A percentile compares a stretch with the other conserved stretches of the same genome.
These are phyloP conservation scores for Kappamyces sp. DNA, from an alignment of 192 early-diverging fungal species.

Conservation along the genomic window DNA sequence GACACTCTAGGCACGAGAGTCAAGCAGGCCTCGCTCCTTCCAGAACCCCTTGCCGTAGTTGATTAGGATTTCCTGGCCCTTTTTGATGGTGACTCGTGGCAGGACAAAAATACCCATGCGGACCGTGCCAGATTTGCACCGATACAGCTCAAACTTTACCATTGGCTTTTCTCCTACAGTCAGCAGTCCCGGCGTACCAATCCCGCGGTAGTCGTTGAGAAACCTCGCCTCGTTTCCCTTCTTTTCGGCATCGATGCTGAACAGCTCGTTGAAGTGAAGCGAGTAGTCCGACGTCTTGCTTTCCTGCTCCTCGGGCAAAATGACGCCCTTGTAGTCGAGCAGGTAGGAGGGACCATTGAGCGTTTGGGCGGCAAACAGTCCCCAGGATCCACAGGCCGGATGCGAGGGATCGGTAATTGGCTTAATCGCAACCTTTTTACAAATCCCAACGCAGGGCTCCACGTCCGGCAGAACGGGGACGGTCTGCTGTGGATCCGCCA, in stretches of 20 bases:
- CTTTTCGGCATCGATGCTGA: constrained; percentile 31
- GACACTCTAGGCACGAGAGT: no score
- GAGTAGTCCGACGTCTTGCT: constrained; percentile 12
- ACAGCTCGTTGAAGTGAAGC: not conserved
- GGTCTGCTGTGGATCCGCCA: no score
- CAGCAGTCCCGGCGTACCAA: constrained; percentile 11
- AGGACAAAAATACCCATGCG: constrained; percentile 32
- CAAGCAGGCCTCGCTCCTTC: constrained; percentile 17
- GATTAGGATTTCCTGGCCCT: constrained; percentile 37
- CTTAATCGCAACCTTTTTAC: not conserved
- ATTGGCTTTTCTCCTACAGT: constrained; percentile 27
- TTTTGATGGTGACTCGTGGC: constrained; percentile 14
- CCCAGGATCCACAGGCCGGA: constrained; percentile 9
- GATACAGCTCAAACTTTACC: constrained; percentile 29
- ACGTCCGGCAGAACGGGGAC: no score
- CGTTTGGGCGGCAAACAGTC: not conserved
- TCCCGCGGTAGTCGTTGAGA: constrained; percentile 44
- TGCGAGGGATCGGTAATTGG: constrained; percentile 16
- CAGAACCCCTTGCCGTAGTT: constrained; percentile 45
- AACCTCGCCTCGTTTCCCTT: constrained; percentile 42
- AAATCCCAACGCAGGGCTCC: not conserved
- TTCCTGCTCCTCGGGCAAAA: not conserved
- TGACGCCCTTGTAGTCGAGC: constrained; percentile 5
- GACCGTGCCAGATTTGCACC: constrained; percentile 19
- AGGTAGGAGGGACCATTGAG: not conserved